A percentile compares a stretch with the other conserved stretches of the same genome.
Evolutionary conservation across 768 basidiomycete species (phyloP).

Genomic region (Cyathus striatus): DNA sequence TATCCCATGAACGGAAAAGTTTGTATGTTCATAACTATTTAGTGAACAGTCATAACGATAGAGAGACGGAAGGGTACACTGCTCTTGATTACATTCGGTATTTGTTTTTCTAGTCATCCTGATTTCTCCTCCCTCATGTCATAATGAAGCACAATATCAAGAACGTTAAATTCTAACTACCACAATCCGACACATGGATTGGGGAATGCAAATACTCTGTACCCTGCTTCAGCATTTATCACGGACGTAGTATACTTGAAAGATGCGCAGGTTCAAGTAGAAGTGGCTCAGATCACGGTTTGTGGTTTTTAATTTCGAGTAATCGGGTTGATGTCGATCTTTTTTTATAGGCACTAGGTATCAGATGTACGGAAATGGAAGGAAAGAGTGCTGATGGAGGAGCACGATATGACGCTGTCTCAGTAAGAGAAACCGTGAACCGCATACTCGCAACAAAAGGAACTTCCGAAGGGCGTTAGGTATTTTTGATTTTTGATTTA

Average conservation of each 20-base stretch:
- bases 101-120: slow-evolving; percentile 11
- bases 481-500: no score
- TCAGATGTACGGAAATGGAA: slow-evolving; percentile 50
- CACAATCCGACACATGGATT: slow-evolving; percentile 47
- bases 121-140: no score
- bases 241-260: slow-evolving; percentile 81
- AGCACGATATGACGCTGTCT: slow-evolving; percentile 37
- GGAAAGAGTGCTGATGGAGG: slow-evolving; percentile 10
- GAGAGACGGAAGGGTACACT: slow-evolving; percentile 83
- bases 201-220: slow-evolving; percentile 55
- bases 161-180: slow-evolving; percentile 64
- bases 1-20: neutral
- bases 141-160: slow-evolving; percentile 66
- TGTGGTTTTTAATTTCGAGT: slow-evolving; percentile 14
- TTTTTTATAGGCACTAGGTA: slow-evolving; percentile 45
- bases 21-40: slow-evolving; percentile 3
- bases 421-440: slow-evolving; percentile 39
- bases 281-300: slow-evolving; percentile 58
- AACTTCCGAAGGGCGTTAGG: no score
- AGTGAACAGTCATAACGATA: slow-evolving; percentile 89
- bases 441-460: no score
- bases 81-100: slow-evolving; percentile 83
- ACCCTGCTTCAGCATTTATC: slow-evolving; percentile 76
- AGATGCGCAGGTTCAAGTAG: slow-evolving; percentile 56
- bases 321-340: neutral